These are phyloP conservation scores for Phialemonium atrogriseum DNA, from an alignment of 2,329 filamentous ascomycete species.

Conservation along the genomic window DNA sequence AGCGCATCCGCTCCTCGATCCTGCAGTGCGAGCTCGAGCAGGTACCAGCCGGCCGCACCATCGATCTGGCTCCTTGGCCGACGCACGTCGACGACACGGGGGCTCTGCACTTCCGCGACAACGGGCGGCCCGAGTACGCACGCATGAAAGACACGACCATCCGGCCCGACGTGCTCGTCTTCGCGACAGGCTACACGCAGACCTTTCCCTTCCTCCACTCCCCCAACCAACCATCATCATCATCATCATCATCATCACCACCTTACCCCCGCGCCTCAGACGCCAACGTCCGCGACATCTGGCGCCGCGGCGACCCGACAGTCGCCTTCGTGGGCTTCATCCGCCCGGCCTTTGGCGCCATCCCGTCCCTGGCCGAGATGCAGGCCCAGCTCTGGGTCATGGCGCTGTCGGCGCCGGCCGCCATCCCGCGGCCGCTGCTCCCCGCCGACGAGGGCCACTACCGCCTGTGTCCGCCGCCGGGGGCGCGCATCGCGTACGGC, in stretches of 20 bases:
- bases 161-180: constrained; percentile 34
- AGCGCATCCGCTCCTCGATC: constrained; percentile 27
- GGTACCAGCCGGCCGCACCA: constrained; percentile 26
- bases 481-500: constrained; percentile 28
- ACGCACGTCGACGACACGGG: constrained; percentile 26
- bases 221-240: background rate
- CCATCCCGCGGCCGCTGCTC: constrained; percentile 16
- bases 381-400: constrained; percentile 30
- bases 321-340: constrained; percentile 32
- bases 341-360: constrained; percentile 30
- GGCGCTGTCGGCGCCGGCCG: constrained; percentile 8
- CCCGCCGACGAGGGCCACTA: constrained; percentile 30
- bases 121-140: constrained; percentile 17
- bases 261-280: constrained; percentile 22
- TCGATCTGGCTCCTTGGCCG: constrained; percentile 37
- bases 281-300: constrained; percentile 28
- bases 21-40: constrained; percentile 25
- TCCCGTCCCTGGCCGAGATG: constrained; percentile 30
- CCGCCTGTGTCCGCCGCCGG: constrained; percentile 23
- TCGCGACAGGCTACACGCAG: constrained; percentile 38
- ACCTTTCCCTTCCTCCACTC: constrained; percentile 20
- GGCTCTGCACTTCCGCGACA: constrained; percentile 24
- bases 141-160: constrained; percentile 17
- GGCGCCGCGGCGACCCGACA: constrained; percentile 18
- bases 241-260: too few relatives aligned